Base-by-base conservation (phyloP, 495 filamentous ascomycete species). In the Neurospora tetrasperma region DNA sequence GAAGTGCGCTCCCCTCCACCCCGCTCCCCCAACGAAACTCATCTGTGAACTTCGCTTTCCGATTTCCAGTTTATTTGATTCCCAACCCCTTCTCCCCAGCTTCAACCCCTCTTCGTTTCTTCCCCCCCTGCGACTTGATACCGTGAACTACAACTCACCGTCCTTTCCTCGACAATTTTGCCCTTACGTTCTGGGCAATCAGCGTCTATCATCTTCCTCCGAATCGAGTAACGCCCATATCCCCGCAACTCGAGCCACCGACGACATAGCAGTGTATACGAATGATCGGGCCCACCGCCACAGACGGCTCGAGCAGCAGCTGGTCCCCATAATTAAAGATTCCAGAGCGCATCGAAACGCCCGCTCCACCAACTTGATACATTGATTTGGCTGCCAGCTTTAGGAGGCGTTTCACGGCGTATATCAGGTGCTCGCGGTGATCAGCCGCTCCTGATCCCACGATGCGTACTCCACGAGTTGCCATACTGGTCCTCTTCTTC, bases 381-480 rank as follows among this genome's bases (percentile, higher is more conserved):
- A 54, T 42, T 38, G 12, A 39, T 69, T n/a, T 35, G n/a, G 40
- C 69, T 66, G 40, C 43, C 27, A 72, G 20, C 38, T 35, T n/a
- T 41, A 35, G 38, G 66, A 42, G 43, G 31, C 18, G 35, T 31
- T 54, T 20, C n/a, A 14, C 72, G 40, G 16, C 10, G 35, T n/a
- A 31, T 38, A 40, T 23, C 8, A 70, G n/a, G 41, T 27, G 69
- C 20, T 42, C 31, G 38, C 69, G 69, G 41, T 70, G 41, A 39
- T 70, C 38, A 70, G 35, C 69, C 41, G 38, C 69, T 27, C n/a
- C 11, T 35, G 48, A 20, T 48, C 69, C 39, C 74, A 82, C 75
- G 77, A 86, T 86, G 85, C 83, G 85, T 69, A 77, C 83, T 31
- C 82, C 83, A 38, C 82, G 84, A 74, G 78, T 85, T 40, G 79